A percentile compares a stretch with the other conserved stretches of the same genome.
phyloP scores from a whole-genome alignment of 352 stramenopile genomes.

The Pythium dissimile region DNA sequence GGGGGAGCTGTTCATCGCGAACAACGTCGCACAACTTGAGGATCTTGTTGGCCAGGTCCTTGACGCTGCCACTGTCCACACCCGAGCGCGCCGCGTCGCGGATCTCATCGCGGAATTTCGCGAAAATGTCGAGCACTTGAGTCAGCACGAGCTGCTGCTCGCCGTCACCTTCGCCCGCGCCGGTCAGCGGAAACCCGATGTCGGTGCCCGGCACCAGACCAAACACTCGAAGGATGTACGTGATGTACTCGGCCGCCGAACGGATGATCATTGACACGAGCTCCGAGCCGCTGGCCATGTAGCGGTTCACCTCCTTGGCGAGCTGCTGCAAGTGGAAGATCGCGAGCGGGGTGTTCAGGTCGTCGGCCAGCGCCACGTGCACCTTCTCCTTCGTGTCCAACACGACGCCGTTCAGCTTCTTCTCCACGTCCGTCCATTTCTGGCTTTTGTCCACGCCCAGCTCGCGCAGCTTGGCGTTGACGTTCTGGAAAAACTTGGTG shows the following conservation, averaged over 20 bases:
- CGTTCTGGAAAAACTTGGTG: slow-evolving; percentile 93
- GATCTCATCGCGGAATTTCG: slow-evolving; percentile 84
- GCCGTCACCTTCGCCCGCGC: slow-evolving; percentile 27
- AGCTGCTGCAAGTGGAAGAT: slow-evolving; percentile 75
- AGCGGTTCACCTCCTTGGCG: slow-evolving; percentile 84
- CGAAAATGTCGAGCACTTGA: slow-evolving; percentile 89
- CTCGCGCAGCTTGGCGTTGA: slow-evolving; percentile 85
- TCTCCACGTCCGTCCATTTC: slow-evolving; percentile 76
- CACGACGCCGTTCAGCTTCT: slow-evolving; percentile 61
- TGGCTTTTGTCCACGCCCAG: slow-evolving; percentile 75
- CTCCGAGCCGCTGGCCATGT: slow-evolving; percentile 58
- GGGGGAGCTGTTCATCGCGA: slow-evolving; percentile 86
- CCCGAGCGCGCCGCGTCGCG: slow-evolving; percentile 63
- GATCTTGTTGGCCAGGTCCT: slow-evolving; percentile 63
- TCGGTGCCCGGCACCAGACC: slow-evolving; percentile 72
- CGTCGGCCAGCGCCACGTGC: slow-evolving; percentile 75
- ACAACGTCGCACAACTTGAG: slow-evolving; percentile 85
- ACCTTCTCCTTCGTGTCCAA: slow-evolving; percentile 81
- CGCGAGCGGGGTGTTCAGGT: slow-evolving; percentile 89
- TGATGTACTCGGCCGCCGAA: slow-evolving; percentile 86
- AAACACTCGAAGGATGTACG: slow-evolving; percentile 82
- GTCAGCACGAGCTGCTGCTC: slow-evolving; percentile 81
- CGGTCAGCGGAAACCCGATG: slow-evolving; percentile 75
- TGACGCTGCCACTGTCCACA: slow-evolving; percentile 33
- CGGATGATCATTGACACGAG: slow-evolving; percentile 82